Base-by-base conservation (phyloP, 768 basidiomycete genomes). In the Cantharellus cinnabarinus region DNA sequence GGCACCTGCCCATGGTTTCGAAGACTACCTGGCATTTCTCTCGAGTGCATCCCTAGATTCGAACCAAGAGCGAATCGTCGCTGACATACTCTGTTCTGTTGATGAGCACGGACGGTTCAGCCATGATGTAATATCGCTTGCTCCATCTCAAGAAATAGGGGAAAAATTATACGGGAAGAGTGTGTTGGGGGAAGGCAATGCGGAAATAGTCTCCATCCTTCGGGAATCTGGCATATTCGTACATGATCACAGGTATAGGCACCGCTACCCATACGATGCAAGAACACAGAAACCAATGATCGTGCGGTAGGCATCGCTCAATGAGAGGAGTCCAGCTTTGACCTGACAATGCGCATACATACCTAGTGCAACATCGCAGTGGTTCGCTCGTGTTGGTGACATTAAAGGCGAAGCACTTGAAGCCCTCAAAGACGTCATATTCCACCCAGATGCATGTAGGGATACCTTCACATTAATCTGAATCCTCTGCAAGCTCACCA, bases 201-300 rank as follows among this genome's bases (percentile, higher is more conserved):
- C 76, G 61, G 76, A 75, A 15, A 73, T 94, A 50, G 76, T 90
- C 4, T 70, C 74, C 42, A 65, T 91, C 4, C 68, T 97, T 55
- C 57, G 63, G 56, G 74, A 77, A 64, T 73, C 71, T 1, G 78
- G 72, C 3, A 61, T 67, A 1, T 71, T 97, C 14, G 67, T 88
- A 48, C 81, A 79, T 64, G 71, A 85, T 57, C 75, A 86, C 67
- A 75, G 75, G 63, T 77, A 88, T 65, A 81, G 79, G 64, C 94
- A 98, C 70, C 79, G 82, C 55, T 99, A 95, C 66, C 91, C 94
- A 0, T 93, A 91, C 67, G 94, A 99, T 65, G 97, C 93, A 93
- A 85, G 88, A 70, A 94, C 94, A 3, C 80, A 90, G 63, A 74
- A 89, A 65, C 93, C 94, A 0, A 81, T 97, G 66, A 93, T 98